Base-by-base conservation (phyloP, 2,329 filamentous ascomycete genomes). In the Aspergillus aculeatinus region DNA sequence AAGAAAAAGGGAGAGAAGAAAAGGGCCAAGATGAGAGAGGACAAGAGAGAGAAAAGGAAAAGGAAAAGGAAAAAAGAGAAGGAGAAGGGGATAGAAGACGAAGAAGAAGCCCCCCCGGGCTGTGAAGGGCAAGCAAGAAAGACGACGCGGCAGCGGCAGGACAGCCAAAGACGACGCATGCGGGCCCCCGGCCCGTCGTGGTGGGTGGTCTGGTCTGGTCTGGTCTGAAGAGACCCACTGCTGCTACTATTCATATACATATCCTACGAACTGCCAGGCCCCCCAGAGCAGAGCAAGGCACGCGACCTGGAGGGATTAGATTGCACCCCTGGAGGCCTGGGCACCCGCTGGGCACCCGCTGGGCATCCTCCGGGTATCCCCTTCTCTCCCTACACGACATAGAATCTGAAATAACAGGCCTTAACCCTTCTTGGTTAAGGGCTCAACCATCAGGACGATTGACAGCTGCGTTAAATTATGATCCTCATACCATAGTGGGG, bases 171-270 rank as follows among this genome's bases (percentile, higher is more conserved):
- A 35, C 33, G 33, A 63, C 60, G 61, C 61, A 61, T 65, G 66
- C 66, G 63, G 66, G 65, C 61, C 66, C 60, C 63, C 62, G 62
- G 56, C 53, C 52, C 54, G 60, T 62, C 61, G 51, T 48, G n/a
- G 47, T 48, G 27, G 27, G 27, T 29, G 27, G 27, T 7, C 25
- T 27, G 25, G 25, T 27, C 25, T 27, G 25, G 25, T 27, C 25
- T 29, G 47, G 49, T 60, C 61, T 58, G 31, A 33, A 33, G 33
- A 35, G 54, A 56, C 54, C 54, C 54, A 48, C 54, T 48, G 9
- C 14, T 29, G 49, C 7, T 33, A 33, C 31, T 51, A 51, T 51
- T 51, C 27, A 51, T 51, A 51, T 21, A 21, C 21, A 21, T n/a
- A 19, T 51, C 6, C 11, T 42, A 39, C 53, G 39, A 44, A 44